Percentiles rank a stretch among this genome's conserved stretches.
phyloP scores from a whole-genome alignment of 2,329 filamentous ascomycete species.

The Arthrocladium fulminans region DNA sequence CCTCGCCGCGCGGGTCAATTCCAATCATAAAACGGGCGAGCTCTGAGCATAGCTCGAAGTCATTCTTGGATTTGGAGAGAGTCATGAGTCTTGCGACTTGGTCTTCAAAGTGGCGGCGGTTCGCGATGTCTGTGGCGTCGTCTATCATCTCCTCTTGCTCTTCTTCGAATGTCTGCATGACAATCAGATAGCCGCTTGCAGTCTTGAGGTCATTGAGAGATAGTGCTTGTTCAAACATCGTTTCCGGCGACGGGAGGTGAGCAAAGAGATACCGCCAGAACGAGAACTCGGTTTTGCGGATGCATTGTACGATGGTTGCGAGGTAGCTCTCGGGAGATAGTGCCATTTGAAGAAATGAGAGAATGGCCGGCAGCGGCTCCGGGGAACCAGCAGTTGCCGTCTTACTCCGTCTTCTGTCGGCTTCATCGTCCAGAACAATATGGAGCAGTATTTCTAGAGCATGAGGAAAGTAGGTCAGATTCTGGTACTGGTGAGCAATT shows the following conservation, averaged over 20 bases:
- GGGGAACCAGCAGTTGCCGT: conserved; percentile 13
- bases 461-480: conserved; percentile 85
- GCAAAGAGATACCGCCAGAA: conserved; percentile 92
- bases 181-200: conserved; percentile 89
- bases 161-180: conserved; percentile 70
- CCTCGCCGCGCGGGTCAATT: conserved; percentile 76
- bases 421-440: conserved; percentile 87
- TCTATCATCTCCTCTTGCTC: conserved; percentile 29
- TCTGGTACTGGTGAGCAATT: conserved; percentile 74
- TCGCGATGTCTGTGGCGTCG: conserved; percentile 38
- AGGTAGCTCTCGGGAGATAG: conserved; percentile 66
- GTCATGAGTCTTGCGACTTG: conserved; percentile 68
- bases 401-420: conserved; percentile 47
- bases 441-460: conserved; percentile 87
- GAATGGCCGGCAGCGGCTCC: conserved; percentile 42
- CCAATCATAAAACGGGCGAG: conserved; percentile 90
- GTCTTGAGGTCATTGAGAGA: conserved; percentile 82
- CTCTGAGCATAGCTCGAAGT: conserved; percentile 95
- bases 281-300: conserved; percentile 88
- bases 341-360: conserved; percentile 58
- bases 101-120: conserved; percentile 28
- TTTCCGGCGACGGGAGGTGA: conserved; percentile 79
- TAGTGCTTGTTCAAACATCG: conserved; percentile 87
- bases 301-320: conserved; percentile 93
- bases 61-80: conserved; percentile 70